These are phyloP conservation scores for Fraxinus quadrangulata DNA, from an alignment of 257 asterid species.

Conservation along the genomic window DNA sequence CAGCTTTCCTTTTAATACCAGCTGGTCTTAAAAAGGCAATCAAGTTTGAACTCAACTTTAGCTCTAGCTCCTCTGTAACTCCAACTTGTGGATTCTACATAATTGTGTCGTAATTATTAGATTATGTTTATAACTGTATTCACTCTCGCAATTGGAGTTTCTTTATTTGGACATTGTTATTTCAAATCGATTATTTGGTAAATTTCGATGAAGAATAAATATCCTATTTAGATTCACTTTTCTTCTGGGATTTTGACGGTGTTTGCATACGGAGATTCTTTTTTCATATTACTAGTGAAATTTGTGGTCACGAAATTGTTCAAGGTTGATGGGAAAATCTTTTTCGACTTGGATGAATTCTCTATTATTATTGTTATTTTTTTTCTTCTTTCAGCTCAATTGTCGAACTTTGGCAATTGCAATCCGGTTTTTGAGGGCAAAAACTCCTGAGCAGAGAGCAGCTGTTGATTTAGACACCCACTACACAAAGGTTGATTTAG, in stretches of 20 bases:
- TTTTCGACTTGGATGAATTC: neutral
- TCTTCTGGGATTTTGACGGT: neutral
- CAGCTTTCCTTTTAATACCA: neutral
- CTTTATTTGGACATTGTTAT: too few relatives aligned
- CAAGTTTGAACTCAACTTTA: neutral
- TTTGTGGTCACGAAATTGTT: neutral
- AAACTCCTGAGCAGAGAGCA: slow-evolving; percentile 97
- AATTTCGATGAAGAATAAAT: neutral
- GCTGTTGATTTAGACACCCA: slow-evolving; percentile 99
- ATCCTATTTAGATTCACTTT: neutral
- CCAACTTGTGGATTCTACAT: too few relatives aligned
- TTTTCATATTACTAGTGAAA: neutral
- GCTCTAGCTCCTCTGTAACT: too few relatives aligned
- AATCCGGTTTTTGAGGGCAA: slow-evolving; percentile 84
- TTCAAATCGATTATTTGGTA: too few relatives aligned
- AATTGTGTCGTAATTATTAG: too few relatives aligned
- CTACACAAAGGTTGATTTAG: slow-evolving; percentile 76
- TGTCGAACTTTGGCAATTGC: slow-evolving; percentile 75
- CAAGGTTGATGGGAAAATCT: neutral
- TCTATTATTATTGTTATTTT: neutral
- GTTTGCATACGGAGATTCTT: neutral
- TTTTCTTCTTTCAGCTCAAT: slow-evolving; percentile 55
- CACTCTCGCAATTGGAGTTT: too few relatives aligned
- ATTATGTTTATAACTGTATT: too few relatives aligned
- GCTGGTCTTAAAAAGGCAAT: neutral